These are phyloP conservation scores for Dothideomycetes sp. DNA, from an alignment of 2,329 filamentous ascomycete species.

Conservation along the genomic window DNA sequence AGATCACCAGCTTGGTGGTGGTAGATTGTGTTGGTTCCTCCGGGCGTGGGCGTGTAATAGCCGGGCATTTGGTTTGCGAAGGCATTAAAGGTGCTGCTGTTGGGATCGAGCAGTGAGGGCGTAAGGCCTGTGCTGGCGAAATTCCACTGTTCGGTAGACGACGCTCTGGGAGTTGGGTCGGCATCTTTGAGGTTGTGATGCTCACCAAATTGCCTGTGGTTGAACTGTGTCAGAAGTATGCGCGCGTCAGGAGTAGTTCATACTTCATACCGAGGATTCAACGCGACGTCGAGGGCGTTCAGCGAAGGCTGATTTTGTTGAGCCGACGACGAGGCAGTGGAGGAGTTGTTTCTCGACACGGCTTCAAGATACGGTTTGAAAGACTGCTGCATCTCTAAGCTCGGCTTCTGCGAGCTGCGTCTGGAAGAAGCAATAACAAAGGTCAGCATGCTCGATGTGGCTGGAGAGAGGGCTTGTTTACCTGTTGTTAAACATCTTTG, in stretches of 20 bases:
- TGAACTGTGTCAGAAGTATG: constrained; percentile 1
- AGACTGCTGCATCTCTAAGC: constrained; percentile 71
- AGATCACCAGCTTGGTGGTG: constrained; percentile 70
- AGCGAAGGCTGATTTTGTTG: constrained; percentile 31
- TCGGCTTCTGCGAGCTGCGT: constrained; percentile 75
- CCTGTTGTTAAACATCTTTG: no score
- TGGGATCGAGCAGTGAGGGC: constrained; percentile 78
- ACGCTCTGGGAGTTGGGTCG: constrained; percentile 72
- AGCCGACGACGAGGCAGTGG: constrained; percentile 23
- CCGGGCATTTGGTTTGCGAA: constrained; percentile 73
- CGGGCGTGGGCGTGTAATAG: constrained; percentile 83
- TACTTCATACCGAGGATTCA: constrained; percentile 34
- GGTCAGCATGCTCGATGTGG: no score
- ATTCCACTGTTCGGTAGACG: constrained; percentile 66
- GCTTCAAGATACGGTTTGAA: constrained; percentile 80
- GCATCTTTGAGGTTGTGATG: constrained; percentile 57
- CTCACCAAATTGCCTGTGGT: constrained; percentile 36
- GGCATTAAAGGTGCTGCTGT: constrained; percentile 67
- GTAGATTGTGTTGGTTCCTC: constrained; percentile 69
- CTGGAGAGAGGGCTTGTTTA: no score
- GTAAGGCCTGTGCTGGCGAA: constrained; percentile 51
- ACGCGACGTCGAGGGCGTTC: constrained; percentile 39
- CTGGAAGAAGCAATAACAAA: constrained; percentile 32
- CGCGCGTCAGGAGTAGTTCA: not conserved
- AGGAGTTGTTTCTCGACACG: constrained; percentile 31